Evolutionary conservation across 805 yeast genomes (phyloP).

Genomic region (Wickerhamomyces subpelliculosus): DNA sequence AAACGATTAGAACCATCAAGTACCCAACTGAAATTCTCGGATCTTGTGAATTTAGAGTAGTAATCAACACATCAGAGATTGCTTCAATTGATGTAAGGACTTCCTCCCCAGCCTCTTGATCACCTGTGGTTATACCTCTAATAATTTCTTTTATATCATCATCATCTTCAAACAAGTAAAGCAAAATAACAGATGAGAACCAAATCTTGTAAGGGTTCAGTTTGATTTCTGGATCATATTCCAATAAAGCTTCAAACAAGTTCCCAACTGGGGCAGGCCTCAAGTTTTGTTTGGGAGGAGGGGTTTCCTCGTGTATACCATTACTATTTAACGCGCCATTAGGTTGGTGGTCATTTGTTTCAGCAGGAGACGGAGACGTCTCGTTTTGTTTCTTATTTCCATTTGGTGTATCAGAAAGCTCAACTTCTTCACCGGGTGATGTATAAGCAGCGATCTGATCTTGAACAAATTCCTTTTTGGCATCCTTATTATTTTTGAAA

Average conservation of each 20-base stretch:
- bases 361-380: not conserved
- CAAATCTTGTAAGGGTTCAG: slow-evolving; percentile 83
- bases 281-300: slow-evolving; percentile 1
- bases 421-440: slow-evolving; percentile 14
- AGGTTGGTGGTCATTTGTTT: not conserved
- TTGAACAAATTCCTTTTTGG: slow-evolving; percentile 53
- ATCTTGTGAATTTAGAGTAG: slow-evolving; percentile 56
- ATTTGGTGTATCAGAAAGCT: not conserved
- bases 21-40: slow-evolving; percentile 76
- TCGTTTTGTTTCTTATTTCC: not conserved
- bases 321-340: not conserved
- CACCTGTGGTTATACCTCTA: slow-evolving; percentile 48
- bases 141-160: slow-evolving; percentile 43
- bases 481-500: slow-evolving; percentile 54
- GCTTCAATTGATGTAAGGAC: slow-evolving; percentile 67
- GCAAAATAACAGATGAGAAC: slow-evolving; percentile 68
- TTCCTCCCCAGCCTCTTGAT: slow-evolving; percentile 59
- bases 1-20: slow-evolving; percentile 60
- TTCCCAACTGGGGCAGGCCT: slow-evolving; percentile 41
- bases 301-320: not conserved
- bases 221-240: slow-evolving; percentile 63
- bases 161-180: slow-evolving; percentile 52
- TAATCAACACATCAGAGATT: slow-evolving; percentile 62
- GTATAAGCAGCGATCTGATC: slow-evolving; percentile 52
- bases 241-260: slow-evolving; percentile 63